Conservation (phyloP, 345 rosid genomes). For the Salix brachista region DNA sequence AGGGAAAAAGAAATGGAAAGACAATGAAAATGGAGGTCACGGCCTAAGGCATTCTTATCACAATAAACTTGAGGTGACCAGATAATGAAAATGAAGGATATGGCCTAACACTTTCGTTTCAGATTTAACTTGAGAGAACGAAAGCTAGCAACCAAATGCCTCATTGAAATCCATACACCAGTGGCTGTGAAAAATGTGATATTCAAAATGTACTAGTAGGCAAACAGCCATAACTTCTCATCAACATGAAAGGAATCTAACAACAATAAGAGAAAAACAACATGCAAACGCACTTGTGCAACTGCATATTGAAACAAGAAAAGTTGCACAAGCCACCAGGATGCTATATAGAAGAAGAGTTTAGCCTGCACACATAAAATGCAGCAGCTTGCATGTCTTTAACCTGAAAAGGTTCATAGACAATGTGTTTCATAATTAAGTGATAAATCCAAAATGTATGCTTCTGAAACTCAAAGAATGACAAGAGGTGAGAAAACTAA, state of each 20-base stretch:
- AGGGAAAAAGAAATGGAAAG: neutral
- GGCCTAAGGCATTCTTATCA: no score
- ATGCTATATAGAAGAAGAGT: neutral
- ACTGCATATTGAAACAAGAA: neutral
- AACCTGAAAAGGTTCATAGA: no score
- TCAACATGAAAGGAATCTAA: neutral
- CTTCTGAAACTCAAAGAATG: no score
- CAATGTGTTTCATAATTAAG: no score
- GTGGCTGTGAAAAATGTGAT: no score
- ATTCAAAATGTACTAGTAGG: neutral
- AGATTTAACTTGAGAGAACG: neutral
- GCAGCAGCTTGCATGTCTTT: no score
- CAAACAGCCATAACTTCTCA: neutral
- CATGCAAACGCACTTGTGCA: neutral
- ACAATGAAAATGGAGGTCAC: no score
- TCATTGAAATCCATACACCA: neutral
- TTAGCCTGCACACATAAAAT: neutral
- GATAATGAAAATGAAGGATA: neutral
- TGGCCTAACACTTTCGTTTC: neutral
- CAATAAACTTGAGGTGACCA: neutral
- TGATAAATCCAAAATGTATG: no score
- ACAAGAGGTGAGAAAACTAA: no score
- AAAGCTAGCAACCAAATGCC: neutral
- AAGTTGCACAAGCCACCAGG: neutral
- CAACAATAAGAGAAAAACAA: neutral